A percentile compares a stretch with the other conserved stretches of the same genome.
These are phyloP conservation scores for Coemansia sp. DNA, from an alignment of 192 early-diverging fungal genomes.

Conservation along the genomic window DNA sequence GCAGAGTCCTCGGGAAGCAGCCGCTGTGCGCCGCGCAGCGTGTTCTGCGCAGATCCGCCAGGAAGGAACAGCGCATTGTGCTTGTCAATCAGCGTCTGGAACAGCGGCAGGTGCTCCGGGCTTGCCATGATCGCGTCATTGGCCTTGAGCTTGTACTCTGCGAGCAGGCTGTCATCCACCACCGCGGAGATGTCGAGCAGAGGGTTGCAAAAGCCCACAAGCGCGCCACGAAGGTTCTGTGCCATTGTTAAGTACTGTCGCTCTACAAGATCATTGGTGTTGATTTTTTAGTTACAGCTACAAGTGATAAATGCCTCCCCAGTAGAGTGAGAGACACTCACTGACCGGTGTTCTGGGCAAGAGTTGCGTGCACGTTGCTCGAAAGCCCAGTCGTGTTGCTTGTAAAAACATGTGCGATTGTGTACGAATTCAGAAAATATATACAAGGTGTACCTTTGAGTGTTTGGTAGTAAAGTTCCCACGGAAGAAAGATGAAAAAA, in stretches of 20 bases:
- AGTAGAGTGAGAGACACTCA: constrained; percentile 5
- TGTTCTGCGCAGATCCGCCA: constrained; percentile 97
- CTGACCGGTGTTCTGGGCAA: constrained; percentile 6
- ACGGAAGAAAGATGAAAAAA: no score
- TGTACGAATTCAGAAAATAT: not conserved
- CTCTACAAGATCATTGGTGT: not conserved
- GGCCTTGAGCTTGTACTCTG: constrained; percentile 86
- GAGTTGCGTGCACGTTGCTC: not conserved
- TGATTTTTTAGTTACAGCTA: not conserved
- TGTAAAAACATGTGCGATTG: not conserved
- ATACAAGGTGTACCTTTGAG: constrained; percentile 2
- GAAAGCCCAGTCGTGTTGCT: not conserved
- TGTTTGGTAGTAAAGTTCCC: not conserved
- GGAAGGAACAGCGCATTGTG: constrained; percentile 82
- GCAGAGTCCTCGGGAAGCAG: constrained; percentile 83
- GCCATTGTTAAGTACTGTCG: constrained; percentile 17
- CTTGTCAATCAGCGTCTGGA: constrained; percentile 72
- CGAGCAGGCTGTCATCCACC: constrained; percentile 68
- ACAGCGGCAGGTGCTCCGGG: constrained; percentile 81
- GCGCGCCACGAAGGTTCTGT: constrained; percentile 51
- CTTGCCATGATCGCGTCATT: constrained; percentile 96
- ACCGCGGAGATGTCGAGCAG: constrained; percentile 94
- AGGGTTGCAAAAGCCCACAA: constrained; percentile 96
- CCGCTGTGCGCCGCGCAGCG: constrained; percentile 86
- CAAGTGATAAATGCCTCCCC: not conserved